A percentile compares a stretch with the other conserved stretches of the same genome.
Evolutionary conservation across 2,329 filamentous ascomycete species (phyloP).

Genomic region (Alternaria metachromatica): DNA sequence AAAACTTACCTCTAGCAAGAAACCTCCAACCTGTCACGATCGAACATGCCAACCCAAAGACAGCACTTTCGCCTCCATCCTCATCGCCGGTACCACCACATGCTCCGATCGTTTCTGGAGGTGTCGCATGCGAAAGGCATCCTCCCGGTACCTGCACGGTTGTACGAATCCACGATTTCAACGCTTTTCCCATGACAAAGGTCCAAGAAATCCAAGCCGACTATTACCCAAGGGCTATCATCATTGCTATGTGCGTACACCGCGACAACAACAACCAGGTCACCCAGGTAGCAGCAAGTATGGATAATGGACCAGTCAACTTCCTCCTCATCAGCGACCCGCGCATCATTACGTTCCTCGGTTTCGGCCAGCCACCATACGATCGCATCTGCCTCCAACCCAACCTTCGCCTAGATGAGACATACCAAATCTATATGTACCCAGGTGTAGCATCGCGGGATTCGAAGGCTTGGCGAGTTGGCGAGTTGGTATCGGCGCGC

Average conservation of each 20-base stretch:
- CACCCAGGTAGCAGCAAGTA: conserved; percentile 17
- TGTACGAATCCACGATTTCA: conserved; percentile 17
- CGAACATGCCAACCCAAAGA: neutral
- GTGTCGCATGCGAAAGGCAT: neutral
- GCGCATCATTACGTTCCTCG: conserved; percentile 15
- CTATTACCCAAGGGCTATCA: conserved; percentile 13
- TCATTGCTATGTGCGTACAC: conserved; percentile 15
- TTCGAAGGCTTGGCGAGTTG: conserved; percentile 13
- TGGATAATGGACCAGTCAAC: conserved; percentile 21
- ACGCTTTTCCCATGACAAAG: conserved; percentile 14
- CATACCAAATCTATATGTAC: conserved; percentile 13
- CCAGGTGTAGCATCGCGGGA: neutral
- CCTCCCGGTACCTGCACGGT: neutral
- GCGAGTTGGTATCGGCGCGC: conserved; percentile 17
- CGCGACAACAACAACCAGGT: neutral
- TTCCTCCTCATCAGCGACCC: conserved; percentile 20
- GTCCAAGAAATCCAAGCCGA: conserved; percentile 22
- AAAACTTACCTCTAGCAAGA: neutral
- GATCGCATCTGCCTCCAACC: neutral
- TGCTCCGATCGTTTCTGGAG: neutral
- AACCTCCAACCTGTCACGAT: neutral
- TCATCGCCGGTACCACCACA: neutral
- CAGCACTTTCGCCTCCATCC: neutral
- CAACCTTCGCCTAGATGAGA: conserved; percentile 9
- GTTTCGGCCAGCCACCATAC: conserved; percentile 9